Evolutionary conservation across 129 eudicot species (phyloP), one percentile per base, ranked within the genome.

Genomic region (Scalesia atractyloides): DNA sequence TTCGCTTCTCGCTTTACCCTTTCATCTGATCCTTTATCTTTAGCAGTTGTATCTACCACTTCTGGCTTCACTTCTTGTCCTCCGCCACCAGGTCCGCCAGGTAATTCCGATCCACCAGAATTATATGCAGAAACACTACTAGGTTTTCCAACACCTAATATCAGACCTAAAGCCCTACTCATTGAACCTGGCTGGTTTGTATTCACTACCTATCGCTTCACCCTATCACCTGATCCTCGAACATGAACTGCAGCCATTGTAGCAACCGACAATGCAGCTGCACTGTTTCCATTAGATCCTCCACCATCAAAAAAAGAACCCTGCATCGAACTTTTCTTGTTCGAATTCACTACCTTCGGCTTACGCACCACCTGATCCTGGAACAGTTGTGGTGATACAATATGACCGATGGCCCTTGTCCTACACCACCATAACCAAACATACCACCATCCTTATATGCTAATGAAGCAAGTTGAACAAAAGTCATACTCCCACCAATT

Each of bases 261-360:
- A 39, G 44, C 44, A 39, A 39, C 44, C 9, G 44, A 39, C 44
- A 8, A 6, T 1, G 44, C 44, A 39, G 9, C 44, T 39, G 44
- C 44, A 39, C 10, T 39, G 10, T 39, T 39, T 5, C 44, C 44
- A 39, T 39, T 39, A 39, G 2, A 39, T 39, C 73, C 81, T 46
- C 88, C 88, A 67, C 79, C 85, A 58, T 84, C 88, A 76, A 73
- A 73, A 80, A 30, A 66, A 5, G 83, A 66, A 8, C 78, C 84
- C 13, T 72, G 73, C 59, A 43, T 61, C 3, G 70, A 22, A 30
- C 64, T 57, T 43, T 49, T 60, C 26, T 74, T 79, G 54, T 76
- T 79, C 82, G 36, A 72, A 19, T 73, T 82, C 43, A 9, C 37
- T 17, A 7, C 69, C 9, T 68, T 52, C 14, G 68, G 30, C 20